These are phyloP conservation scores for Candida pini DNA, from an alignment of 805 yeast species.

Conservation along the genomic window DNA sequence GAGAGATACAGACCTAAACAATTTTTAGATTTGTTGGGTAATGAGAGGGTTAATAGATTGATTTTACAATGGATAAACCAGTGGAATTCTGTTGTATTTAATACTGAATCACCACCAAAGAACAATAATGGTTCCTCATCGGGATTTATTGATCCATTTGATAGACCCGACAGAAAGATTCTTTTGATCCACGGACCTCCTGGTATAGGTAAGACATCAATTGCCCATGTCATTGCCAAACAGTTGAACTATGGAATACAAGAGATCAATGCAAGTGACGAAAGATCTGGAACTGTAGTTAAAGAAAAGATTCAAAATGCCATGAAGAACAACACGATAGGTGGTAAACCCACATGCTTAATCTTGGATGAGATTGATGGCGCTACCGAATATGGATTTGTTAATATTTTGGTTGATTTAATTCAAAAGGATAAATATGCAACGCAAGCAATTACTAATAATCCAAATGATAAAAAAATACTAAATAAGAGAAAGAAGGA, in stretches of 20 bases:
- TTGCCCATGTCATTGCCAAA: conserved; percentile 76
- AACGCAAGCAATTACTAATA: conserved; percentile 27
- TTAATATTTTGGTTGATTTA: conserved; percentile 53
- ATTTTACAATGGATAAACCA: conserved; percentile 59
- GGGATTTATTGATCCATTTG: conserved; percentile 39
- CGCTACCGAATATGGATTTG: conserved; percentile 59
- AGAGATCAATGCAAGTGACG: conserved; percentile 86
- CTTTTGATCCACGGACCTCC: conserved; percentile 86
- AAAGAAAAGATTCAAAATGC: conserved; percentile 56
- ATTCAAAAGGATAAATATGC: conserved; percentile 54
- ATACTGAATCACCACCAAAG: conserved; percentile 26
- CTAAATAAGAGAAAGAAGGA: conserved; percentile 20
- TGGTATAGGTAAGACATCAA: conserved; percentile 88
- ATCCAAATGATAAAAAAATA: conserved; percentile 19
- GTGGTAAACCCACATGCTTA: conserved; percentile 73
- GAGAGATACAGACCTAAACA: conserved; percentile 64
- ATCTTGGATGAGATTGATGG: conserved; percentile 91
- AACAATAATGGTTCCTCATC: conserved; percentile 7
- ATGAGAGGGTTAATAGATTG: conserved; percentile 55
- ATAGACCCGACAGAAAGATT: conserved; percentile 57
- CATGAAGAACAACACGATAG: conserved; percentile 56
- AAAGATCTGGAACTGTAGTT: conserved; percentile 52
- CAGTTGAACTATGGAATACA: conserved; percentile 76
- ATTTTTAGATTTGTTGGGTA: conserved; percentile 66
- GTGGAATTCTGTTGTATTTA: conserved; percentile 59